Percentiles rank a stretch among this genome's conserved stretches.
These are phyloP conservation scores for Plasmodium fragile DNA, from an alignment of 169 alveolate species.

Conservation along the genomic window DNA sequence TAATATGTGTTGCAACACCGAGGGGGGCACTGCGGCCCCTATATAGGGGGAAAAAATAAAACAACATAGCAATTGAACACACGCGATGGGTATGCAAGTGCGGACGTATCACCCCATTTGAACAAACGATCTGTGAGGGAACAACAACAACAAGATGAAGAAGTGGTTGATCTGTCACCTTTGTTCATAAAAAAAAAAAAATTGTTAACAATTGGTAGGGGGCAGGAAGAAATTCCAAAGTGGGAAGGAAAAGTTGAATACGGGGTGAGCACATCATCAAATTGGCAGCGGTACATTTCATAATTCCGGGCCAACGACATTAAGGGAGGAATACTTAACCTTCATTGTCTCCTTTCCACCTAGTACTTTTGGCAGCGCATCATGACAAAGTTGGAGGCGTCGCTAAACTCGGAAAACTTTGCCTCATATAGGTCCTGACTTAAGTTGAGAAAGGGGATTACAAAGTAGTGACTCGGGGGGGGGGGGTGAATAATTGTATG, in stretches of 20 bases:
- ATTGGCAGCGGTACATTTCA: neutral
- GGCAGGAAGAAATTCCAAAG: neutral
- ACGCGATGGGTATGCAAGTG: neutral
- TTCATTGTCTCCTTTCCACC: no score
- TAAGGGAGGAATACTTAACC: neutral
- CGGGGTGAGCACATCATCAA: neutral
- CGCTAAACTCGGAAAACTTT: constrained; percentile 39
- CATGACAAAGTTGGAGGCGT: constrained; percentile 16
- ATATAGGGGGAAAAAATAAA: no score
- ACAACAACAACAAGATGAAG: neutral
- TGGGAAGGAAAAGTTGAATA: neutral
- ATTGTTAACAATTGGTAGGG: neutral
- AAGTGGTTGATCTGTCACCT: neutral
- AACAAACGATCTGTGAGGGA: neutral
- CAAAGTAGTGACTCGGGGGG: constrained; percentile 38
- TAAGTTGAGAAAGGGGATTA: constrained; percentile 28
- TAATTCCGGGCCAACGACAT: neutral
- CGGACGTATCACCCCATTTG: neutral
- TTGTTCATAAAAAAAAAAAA: no score
- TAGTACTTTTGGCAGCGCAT: neutral
- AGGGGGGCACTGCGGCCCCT: neutral
- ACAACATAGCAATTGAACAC: no score
- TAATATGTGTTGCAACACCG: neutral
- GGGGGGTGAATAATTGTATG: constrained; percentile 10
- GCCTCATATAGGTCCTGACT: constrained; percentile 16